A percentile compares a stretch with the other conserved stretches of the same genome.
These are phyloP conservation scores for Fusarium redolens DNA, from an alignment of 2,329 filamentous ascomycete genomes.

Conservation along the genomic window DNA sequence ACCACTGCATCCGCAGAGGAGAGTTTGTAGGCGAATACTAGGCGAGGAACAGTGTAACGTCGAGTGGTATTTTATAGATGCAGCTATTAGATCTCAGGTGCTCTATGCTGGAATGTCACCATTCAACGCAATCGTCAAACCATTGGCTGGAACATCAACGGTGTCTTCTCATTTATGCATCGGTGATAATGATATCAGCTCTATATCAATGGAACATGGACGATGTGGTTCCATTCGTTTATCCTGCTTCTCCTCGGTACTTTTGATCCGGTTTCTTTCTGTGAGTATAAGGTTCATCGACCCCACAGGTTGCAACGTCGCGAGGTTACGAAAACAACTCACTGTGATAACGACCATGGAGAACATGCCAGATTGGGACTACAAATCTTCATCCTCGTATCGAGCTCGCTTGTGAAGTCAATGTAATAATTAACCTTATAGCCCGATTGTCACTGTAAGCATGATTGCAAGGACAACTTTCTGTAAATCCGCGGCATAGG, in stretches of 20 bases:
- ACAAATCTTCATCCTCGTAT: not conserved
- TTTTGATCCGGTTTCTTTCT: not conserved
- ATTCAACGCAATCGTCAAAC: not conserved
- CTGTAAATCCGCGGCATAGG: fast-evolving
- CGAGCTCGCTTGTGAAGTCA: not conserved
- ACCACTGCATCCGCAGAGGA: not conserved
- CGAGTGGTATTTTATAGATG: not conserved
- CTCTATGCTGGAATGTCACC: not conserved
- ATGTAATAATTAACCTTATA: not conserved
- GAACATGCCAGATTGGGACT: not conserved
- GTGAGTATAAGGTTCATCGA: not conserved
- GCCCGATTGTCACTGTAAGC: fast-evolving
- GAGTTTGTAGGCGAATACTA: not conserved
- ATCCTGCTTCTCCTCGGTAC: fast-evolving
- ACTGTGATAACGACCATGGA: not conserved
- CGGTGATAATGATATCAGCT: fast-evolving
- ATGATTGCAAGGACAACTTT: not conserved
- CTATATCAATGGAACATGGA: not conserved
- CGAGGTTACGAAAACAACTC: fast-evolving
- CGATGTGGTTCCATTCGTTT: not conserved
- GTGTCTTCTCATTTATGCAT: not conserved
- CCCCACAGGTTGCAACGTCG: not conserved
- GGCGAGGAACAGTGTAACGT: not conserved
- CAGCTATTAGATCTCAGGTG: not conserved
- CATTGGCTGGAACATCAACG: not conserved